Conservation (phyloP, 1,139 yeast species). For the Meyerozyma elateridarum region DNA sequence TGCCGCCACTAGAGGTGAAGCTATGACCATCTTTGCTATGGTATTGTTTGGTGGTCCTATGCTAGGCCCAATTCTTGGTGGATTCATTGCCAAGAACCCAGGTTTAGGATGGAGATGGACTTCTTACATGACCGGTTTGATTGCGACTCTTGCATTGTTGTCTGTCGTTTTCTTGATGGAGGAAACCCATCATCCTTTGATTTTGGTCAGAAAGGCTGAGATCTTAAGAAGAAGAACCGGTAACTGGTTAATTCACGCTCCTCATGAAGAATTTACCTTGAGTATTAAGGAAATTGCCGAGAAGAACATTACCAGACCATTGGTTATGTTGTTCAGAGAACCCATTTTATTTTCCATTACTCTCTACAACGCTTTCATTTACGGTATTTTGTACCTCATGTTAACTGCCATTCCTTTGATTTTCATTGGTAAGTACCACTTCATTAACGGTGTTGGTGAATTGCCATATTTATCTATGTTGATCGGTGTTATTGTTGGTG, state of each 20-base stretch:
- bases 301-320: conserved; percentile 67
- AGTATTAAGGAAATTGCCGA: conserved; percentile 60
- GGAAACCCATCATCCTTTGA: conserved; percentile 48
- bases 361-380: conserved; percentile 75
- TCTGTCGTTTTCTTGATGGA: conserved; percentile 28
- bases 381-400: conserved; percentile 75
- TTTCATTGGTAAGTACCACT: conserved; percentile 57
- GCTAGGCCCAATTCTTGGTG: conserved; percentile 60
- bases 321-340: conserved; percentile 63
- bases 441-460: conserved; percentile 50
- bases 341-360: conserved; percentile 69
- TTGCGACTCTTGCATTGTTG: conserved; percentile 33
- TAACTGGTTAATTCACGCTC: conserved; percentile 81
- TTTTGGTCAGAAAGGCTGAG: conserved; percentile 60
- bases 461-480: conserved; percentile 60
- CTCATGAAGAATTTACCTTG: conserved; percentile 69
- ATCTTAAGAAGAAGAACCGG: conserved; percentile 50
- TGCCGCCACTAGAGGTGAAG: conserved; percentile 60
- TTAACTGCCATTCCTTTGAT: conserved; percentile 78
- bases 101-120: conserved; percentile 56
- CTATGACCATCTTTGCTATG: conserved; percentile 59
- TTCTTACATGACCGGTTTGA: conserved; percentile 48
- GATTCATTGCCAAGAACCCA: conserved; percentile 29
- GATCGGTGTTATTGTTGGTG: conserved; percentile 60
- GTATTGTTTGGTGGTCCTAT: conserved; percentile 75